These are phyloP conservation scores for Elaphomyces granulatus DNA, from an alignment of 495 filamentous ascomycete species.

Conservation along the genomic window DNA sequence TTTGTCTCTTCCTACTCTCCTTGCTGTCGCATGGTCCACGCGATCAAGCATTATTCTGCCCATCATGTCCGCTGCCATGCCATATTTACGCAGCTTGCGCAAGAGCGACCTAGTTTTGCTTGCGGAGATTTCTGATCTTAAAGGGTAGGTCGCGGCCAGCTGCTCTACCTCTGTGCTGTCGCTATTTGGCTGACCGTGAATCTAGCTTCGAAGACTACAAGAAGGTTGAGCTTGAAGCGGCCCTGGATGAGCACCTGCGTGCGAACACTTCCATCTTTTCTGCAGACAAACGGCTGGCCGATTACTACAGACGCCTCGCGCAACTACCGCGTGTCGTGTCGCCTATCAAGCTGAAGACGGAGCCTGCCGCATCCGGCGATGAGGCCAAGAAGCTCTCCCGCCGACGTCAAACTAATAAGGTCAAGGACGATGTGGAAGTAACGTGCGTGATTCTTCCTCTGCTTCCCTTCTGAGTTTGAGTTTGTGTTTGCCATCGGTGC, in stretches of 20 bases:
- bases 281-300: constrained; percentile 46
- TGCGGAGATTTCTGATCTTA: constrained; percentile 55
- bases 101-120: constrained; percentile 70
- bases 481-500: no score
- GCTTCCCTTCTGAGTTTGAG: not conserved
- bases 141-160: constrained; percentile 42
- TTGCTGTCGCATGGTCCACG: constrained; percentile 33
- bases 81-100: constrained; percentile 71
- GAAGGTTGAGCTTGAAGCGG: constrained; percentile 68
- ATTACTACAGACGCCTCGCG: constrained; percentile 61
- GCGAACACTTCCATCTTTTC: constrained; percentile 46
- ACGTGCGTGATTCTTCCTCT: constrained; percentile 27
- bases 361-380: constrained; percentile 11
- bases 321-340: constrained; percentile 37
- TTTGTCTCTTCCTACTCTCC: constrained; percentile 7
- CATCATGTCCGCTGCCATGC: constrained; percentile 41
- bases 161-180: constrained; percentile 3
- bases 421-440: constrained; percentile 27
- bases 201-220: constrained; percentile 53
- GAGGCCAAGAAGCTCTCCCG: constrained; percentile 19
- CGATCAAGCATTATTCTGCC: constrained; percentile 17
- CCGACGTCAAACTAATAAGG: constrained; percentile 24
- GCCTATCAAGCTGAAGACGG: constrained; percentile 49
- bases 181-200: constrained; percentile 8
- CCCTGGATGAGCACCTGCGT: constrained; percentile 61